Evolutionary conservation across 169 alveolate genomes (phyloP).

Genomic region (Plasmodium vinckei): DNA sequence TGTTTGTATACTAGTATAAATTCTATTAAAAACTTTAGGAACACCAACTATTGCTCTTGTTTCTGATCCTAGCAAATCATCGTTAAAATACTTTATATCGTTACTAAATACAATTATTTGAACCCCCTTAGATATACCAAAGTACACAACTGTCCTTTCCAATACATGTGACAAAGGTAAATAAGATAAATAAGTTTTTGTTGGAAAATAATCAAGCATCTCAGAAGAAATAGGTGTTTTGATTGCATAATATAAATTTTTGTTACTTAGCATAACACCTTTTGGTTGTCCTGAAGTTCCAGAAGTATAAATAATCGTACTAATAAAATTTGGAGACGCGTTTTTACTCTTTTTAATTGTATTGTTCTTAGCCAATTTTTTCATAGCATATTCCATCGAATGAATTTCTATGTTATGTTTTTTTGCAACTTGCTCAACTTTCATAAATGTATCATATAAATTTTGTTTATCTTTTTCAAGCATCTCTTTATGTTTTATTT

Average conservation of each 20-base stretch:
- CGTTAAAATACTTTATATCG: conserved; percentile 2
- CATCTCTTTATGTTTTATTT: too few relatives aligned
- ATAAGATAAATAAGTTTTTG: conserved; percentile 88
- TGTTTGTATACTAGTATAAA: conserved; percentile 9
- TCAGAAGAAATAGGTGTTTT: too few relatives aligned
- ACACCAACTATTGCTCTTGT: conserved; percentile 36
- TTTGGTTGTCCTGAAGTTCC: conserved; percentile 99
- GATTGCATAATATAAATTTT: conserved; percentile 44
- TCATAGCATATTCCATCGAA: neutral
- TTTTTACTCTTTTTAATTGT: neutral
- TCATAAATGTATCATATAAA: too few relatives aligned
- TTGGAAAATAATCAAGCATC: neutral
- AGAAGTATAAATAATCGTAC: conserved; percentile 95
- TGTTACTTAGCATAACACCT: conserved; percentile 95
- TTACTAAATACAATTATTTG: conserved; percentile 43
- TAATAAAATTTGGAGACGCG: conserved; percentile 82
- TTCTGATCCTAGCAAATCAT: neutral
- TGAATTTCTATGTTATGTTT: neutral
- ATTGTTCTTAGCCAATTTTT: neutral
- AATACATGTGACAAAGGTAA: conserved; percentile 96
- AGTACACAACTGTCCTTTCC: conserved; percentile 89
- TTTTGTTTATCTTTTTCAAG: too few relatives aligned
- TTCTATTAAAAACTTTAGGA: conserved; percentile 46
- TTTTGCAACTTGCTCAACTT: too few relatives aligned
- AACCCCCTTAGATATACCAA: conserved; percentile 6